Evolutionary conservation across 2,329 filamentous ascomycete genomes (phyloP).

Genomic region (Elsinoe australis): DNA sequence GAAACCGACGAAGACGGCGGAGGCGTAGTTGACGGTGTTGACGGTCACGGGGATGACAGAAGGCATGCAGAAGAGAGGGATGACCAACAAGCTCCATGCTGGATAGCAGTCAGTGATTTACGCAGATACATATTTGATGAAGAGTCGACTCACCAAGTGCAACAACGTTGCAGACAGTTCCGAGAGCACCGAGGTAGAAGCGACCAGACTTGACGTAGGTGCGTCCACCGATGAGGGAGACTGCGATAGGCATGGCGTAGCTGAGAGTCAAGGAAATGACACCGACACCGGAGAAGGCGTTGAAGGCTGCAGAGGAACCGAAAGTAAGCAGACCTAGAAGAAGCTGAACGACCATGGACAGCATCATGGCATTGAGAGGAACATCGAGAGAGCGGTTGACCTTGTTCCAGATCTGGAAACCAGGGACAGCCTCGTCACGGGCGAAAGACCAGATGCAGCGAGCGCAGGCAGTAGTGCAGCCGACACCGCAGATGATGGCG

Average conservation of each 20-base stretch:
- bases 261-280: slow-evolving; percentile 62
- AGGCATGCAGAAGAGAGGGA: slow-evolving; percentile 69
- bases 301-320: slow-evolving; percentile 61
- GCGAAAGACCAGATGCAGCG: slow-evolving; percentile 63
- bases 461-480: slow-evolving; percentile 61
- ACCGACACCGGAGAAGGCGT: slow-evolving; percentile 56
- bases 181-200: slow-evolving; percentile 57
- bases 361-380: slow-evolving; percentile 64
- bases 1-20: slow-evolving; percentile 64
- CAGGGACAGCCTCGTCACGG: slow-evolving; percentile 62
- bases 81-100: slow-evolving; percentile 61
- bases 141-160: slow-evolving; percentile 58
- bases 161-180: slow-evolving; percentile 55
- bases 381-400: slow-evolving; percentile 57
- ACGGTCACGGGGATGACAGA: slow-evolving; percentile 53
- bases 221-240: slow-evolving; percentile 55
- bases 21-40: slow-evolving; percentile 62
- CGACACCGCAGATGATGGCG: slow-evolving; percentile 58
- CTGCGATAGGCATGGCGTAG: slow-evolving; percentile 59
- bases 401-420: slow-evolving; percentile 51
- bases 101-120: slow-evolving; percentile 26
- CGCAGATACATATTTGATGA: slow-evolving; percentile 25
- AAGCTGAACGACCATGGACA: slow-evolving; percentile 58
- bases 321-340: slow-evolving; percentile 61
- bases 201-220: slow-evolving; percentile 49